A percentile compares a stretch with the other conserved stretches of the same genome.
Conservation (phyloP, 2,329 filamentous ascomycete species). For the Talaromyces sp. region DNA sequence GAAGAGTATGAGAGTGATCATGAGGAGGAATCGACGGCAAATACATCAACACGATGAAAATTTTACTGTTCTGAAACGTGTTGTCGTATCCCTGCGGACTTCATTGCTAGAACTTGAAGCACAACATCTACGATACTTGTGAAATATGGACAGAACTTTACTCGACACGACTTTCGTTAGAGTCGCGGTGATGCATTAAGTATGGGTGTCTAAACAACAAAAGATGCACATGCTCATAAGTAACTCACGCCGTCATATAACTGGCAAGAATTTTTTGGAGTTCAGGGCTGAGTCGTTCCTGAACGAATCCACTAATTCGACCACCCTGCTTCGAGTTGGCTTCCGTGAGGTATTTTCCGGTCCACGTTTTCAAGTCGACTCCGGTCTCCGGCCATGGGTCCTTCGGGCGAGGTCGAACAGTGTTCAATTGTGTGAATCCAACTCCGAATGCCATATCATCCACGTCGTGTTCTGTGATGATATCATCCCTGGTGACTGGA, state of each 20-base stretch:
- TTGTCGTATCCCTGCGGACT: not conserved
- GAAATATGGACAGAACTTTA: not conserved
- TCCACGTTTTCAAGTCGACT: conserved; percentile 76
- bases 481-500: conserved; percentile 65
- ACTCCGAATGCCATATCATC: conserved; percentile 94
- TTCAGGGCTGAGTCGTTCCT: conserved; percentile 65
- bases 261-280: conserved; percentile 48
- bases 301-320: conserved; percentile 66
- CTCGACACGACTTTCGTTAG: not conserved
- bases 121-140: not conserved
- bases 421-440: conserved; percentile 90
- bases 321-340: conserved; percentile 73
- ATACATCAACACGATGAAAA: not conserved
- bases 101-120: not conserved
- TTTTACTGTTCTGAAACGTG: not conserved
- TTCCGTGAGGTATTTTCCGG: conserved; percentile 72
- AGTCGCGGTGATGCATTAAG: conserved; percentile 11
- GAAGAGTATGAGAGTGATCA: not conserved
- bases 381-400: conserved; percentile 86
- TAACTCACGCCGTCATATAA: conserved; percentile 40
- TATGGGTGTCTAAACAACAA: conserved; percentile 2
- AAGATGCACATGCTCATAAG: conserved; percentile 6
- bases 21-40: not conserved
- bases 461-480: conserved; percentile 82
- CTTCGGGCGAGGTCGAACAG: conserved; percentile 68